Evolutionary conservation across 164 flowering plant genomes (phyloP).

Genomic region (Protea cynaroides): DNA sequence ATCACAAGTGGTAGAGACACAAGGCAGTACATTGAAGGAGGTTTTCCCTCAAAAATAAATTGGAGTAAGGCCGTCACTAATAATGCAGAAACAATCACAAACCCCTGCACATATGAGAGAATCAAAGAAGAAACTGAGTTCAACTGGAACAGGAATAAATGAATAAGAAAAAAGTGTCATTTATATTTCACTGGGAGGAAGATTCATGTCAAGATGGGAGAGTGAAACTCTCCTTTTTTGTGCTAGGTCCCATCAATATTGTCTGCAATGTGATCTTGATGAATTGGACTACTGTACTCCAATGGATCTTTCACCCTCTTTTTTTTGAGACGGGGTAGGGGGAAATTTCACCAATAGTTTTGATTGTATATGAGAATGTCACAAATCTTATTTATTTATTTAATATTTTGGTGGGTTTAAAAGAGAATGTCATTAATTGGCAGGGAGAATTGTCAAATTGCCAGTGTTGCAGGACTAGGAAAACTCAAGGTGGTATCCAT

Average conservation of each 20-base stretch:
- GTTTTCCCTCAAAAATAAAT: conserved; percentile 83
- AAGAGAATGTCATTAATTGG: neutral
- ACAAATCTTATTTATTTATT: no score
- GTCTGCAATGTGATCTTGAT: neutral
- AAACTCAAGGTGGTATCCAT: neutral
- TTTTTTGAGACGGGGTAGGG: no score
- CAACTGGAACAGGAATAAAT: neutral
- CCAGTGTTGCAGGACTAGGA: neutral
- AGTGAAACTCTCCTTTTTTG: no score
- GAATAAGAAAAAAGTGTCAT: neutral
- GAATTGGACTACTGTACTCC: no score
- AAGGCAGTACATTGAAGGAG: conserved; percentile 81
- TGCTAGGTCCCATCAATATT: neutral
- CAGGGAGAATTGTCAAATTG: neutral
- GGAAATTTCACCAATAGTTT: neutral
- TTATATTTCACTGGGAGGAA: neutral
- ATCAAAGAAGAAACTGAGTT: neutral
- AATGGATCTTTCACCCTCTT: neutral
- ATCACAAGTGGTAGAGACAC: conserved; percentile 81
- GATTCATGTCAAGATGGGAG: neutral
- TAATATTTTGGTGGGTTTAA: neutral
- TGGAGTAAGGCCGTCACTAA: conserved; percentile 95
- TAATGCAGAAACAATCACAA: conserved; percentile 93
- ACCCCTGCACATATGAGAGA: conserved; percentile 61
- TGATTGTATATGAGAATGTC: no score